A percentile compares a stretch with the other conserved stretches of the same genome.
phyloP scores from a whole-genome alignment of 179 eudicot species.

The Actinidia chinensis region DNA sequence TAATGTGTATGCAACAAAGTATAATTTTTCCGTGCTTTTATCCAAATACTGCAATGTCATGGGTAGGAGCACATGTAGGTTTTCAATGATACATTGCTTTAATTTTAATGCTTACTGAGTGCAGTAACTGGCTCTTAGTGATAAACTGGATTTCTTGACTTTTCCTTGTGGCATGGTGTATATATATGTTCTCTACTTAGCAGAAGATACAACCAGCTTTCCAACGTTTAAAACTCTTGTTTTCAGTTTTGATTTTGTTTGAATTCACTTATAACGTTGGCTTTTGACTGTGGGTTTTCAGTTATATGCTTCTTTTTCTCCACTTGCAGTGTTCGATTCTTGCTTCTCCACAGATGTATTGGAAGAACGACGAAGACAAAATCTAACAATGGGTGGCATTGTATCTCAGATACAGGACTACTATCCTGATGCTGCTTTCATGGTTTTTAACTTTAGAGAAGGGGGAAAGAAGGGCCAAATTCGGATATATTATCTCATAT shows the following conservation, averaged over 20 bases:
- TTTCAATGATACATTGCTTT: not conserved
- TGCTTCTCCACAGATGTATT: constrained; percentile 88
- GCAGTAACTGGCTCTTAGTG: not conserved
- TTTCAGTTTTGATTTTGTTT: constrained; percentile 7
- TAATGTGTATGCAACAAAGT: not conserved
- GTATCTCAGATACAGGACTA: constrained; percentile 84
- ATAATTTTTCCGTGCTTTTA: not conserved
- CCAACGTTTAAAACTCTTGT: not conserved
- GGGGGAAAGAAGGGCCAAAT: constrained; percentile 73
- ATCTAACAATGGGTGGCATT: constrained; percentile 74
- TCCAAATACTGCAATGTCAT: constrained; percentile 5
- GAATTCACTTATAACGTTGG: constrained; percentile 3
- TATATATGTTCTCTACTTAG: not conserved
- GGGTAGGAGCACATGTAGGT: not conserved
- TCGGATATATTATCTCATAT: constrained; percentile 79
- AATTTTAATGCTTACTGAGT: not conserved
- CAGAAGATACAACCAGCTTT: not conserved
- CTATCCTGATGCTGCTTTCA: constrained; percentile 85
- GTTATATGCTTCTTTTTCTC: constrained; percentile 15
- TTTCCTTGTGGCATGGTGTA: constrained; percentile 1
- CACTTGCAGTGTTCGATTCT: constrained; percentile 78
- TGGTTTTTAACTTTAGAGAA: constrained; percentile 92
- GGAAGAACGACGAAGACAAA: constrained; percentile 71
- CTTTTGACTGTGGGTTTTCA: constrained; percentile 6
- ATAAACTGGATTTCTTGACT: constrained; percentile 8